Evolutionary conservation across 257 asterid species (phyloP).

Genomic region (Sherardia arvensis): DNA sequence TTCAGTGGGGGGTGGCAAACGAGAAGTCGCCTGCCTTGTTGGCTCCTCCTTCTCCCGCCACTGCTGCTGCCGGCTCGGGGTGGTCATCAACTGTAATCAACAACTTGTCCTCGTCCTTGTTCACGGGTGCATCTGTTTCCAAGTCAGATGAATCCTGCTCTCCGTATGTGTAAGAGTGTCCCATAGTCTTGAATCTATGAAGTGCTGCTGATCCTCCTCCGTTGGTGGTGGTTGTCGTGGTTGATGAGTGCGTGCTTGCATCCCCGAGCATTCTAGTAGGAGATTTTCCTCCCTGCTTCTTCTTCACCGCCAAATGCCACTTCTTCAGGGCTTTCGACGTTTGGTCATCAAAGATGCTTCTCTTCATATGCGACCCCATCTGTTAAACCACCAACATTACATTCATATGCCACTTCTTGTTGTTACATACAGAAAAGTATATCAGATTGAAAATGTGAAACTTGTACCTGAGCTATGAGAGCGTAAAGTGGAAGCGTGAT

Average conservation of each 20-base stretch:
- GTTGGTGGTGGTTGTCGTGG: too few relatives aligned
- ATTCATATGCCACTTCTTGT: too few relatives aligned
- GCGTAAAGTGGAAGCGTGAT: constrained; percentile 87
- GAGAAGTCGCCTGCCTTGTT: background rate
- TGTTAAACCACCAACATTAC: constrained; percentile 16
- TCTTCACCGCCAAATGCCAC: constrained; percentile 88
- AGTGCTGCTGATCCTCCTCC: constrained; percentile 50
- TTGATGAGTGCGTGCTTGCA: constrained; percentile 20
- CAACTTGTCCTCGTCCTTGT: constrained; percentile 30
- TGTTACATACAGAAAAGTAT: too few relatives aligned
- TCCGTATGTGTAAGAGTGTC: constrained; percentile 7
- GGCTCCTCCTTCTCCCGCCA: background rate
- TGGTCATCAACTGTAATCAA: constrained; percentile 19
- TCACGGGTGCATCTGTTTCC: constrained; percentile 38
- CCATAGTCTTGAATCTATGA: constrained; percentile 60
- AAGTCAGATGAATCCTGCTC: too few relatives aligned
- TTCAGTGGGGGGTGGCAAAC: background rate
- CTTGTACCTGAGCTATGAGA: constrained; percentile 69
- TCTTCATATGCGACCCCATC: constrained; percentile 95
- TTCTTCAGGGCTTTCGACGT: constrained; percentile 82
- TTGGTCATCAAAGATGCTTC: constrained; percentile 76
- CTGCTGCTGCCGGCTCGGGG: background rate
- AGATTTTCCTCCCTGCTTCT: constrained; percentile 50
- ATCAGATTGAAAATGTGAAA: too few relatives aligned
- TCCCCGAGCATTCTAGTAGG: constrained; percentile 46